Conservation (phyloP, 2,329 filamentous ascomycete species). For the Colletotrichum tropicale region DNA sequence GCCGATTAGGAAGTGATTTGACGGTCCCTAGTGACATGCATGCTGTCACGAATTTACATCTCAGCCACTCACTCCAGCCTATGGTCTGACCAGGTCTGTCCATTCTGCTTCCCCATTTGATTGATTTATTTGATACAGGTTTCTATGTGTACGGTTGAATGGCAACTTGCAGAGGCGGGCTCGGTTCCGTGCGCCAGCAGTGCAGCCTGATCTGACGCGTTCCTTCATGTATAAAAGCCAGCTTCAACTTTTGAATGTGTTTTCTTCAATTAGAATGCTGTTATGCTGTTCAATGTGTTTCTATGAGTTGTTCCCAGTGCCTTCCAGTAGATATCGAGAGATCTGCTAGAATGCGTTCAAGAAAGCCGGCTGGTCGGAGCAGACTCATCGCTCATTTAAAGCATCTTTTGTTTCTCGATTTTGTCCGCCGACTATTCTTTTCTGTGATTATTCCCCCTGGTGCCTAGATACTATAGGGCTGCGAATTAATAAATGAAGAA, state of each 20-base stretch:
- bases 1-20: not conserved
- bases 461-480: no score
- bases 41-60: not conserved
- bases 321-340: not conserved
- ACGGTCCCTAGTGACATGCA: not conserved
- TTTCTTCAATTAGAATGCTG: no score
- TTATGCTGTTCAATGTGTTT: no score
- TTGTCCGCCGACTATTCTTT: rapidly evolving
- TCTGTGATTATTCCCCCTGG: not conserved
- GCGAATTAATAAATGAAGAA: no score
- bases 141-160: rapidly evolving
- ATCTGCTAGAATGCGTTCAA: rapidly evolving
- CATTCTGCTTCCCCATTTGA: no score
- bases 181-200: rapidly evolving
- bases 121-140: rapidly evolving
- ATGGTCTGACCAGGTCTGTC: no score
- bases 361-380: not conserved
- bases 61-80: no score
- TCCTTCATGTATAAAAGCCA: not conserved
- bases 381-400: rapidly evolving
- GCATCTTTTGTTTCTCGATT: not conserved
- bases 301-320: not conserved
- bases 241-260: no score
- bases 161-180: not conserved
- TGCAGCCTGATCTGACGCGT: not conserved